phyloP scores from a whole-genome alignment of 2,329 filamentous ascomycete species.

The Exophiala sp. region DNA sequence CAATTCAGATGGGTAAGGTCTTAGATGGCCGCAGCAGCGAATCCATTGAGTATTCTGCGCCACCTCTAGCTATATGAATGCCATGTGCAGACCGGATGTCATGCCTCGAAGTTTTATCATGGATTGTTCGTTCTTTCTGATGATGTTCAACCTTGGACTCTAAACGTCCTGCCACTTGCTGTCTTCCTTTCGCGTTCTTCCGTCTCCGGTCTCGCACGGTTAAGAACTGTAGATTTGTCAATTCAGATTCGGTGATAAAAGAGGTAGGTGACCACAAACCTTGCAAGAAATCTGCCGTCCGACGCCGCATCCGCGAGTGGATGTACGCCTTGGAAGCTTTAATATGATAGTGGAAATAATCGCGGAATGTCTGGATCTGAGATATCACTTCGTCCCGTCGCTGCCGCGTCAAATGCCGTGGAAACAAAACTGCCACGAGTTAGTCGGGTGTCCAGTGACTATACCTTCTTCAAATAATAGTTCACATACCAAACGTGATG shows the following conservation, averaged over 20 bases:
- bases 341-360: constrained; percentile 99
- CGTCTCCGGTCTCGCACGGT: constrained; percentile 86
- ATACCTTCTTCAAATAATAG: no score
- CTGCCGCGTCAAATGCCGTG: constrained; percentile 84
- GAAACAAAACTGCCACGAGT: constrained; percentile 68
- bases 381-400: constrained; percentile 93
- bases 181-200: constrained; percentile 99
- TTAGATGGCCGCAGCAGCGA: neutral
- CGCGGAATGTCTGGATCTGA: constrained; percentile 98
- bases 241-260: neutral
- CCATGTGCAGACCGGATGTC: no score
- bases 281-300: constrained; percentile 97
- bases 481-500: constrained; percentile 80
- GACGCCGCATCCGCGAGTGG: constrained; percentile 93
- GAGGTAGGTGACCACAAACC: constrained; percentile 48
- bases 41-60: neutral
- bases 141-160: constrained; percentile 44
- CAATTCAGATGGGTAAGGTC: neutral
- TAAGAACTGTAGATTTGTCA: constrained; percentile 62
- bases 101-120: no score
- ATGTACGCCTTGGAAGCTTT: constrained; percentile 99
- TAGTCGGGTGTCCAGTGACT: no score
- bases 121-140: neutral
- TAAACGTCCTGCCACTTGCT: constrained; percentile 89
- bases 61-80: neutral